These are phyloP conservation scores for Candida corydali DNA, from an alignment of 805 yeast genomes.

Conservation along the genomic window DNA sequence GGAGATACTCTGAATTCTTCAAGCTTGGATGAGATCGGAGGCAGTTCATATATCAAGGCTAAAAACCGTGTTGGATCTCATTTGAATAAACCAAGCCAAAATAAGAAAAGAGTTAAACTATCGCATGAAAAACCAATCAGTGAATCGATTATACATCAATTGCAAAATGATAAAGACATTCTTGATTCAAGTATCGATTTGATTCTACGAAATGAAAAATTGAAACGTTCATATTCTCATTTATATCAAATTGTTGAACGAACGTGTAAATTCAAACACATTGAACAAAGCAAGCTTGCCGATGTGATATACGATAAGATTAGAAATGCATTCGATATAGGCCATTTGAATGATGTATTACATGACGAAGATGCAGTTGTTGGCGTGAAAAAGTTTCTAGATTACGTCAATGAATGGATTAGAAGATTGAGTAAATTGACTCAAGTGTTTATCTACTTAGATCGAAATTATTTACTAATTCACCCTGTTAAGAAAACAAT, in stretches of 20 bases:
- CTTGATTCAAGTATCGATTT: conserved; percentile 11
- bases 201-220: conserved; percentile 14
- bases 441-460: conserved; percentile 32
- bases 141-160: neutral
- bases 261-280: conserved; percentile 26
- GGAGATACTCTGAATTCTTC: neutral
- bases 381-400: conserved; percentile 11
- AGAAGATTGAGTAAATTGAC: conserved; percentile 18
- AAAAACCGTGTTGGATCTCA: neutral
- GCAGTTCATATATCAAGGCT: neutral
- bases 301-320: conserved; percentile 13
- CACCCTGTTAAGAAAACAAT: conserved; percentile 28
- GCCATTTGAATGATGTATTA: neutral
- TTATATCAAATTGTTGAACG: conserved; percentile 27
- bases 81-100: neutral
- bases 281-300: conserved; percentile 29
- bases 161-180: neutral
- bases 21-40: neutral
- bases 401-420: conserved; percentile 21
- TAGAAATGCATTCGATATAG: neutral
- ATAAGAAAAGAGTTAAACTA: conserved; percentile 1
- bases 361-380: neutral
- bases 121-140: neutral
- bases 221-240: conserved; percentile 18
- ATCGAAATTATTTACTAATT: conserved; percentile 28